Evolutionary conservation across 176 grass and related monocot species (phyloP), one percentile per base, ranked within the genome.

Genomic region (Triticum urartu): DNA sequence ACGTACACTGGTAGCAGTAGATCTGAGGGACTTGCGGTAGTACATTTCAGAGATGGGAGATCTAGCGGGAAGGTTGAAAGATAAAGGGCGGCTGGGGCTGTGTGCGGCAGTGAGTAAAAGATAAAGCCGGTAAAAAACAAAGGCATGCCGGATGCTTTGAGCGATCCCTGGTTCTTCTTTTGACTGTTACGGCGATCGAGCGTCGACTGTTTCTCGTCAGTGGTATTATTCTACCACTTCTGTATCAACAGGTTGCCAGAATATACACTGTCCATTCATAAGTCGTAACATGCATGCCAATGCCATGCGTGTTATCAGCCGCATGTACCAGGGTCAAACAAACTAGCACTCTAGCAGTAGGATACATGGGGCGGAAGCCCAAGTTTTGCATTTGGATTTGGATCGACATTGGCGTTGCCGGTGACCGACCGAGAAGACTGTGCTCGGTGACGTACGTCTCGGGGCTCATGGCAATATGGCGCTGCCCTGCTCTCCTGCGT

Each of bases 111-210:
- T 68, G 61, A 68, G 70, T 68, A 68, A 68, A 86, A 86, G 81
- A 74, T 67, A 84, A 84, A 87, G 85, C 38, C 5, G 68, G 70
- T 91, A 81, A 87, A 81, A 69, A 7, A 18, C 18, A 62, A 67
- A 66, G 18, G 54, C 66, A 4, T 68, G 56, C 83, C 28, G 28
- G 13, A 1, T 24, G 70, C 65, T 82, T 68, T 70, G 9, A 14
- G 10, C 32, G 52, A 64, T 60, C 43, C 64, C 28, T 12, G 35
- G 26, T 9, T 62, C 74, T 50, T 79, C 52, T 83, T 90, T 90
- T 84, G 85, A 81, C 77, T 60, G 76, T 88, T 79, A 83, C 47
- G 64, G 13, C 24, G 59, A 68, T 83, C 81, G 72, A 75, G 42
- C 22, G 8, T 48, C 40, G 2, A 74, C 71, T 74, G 54, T 17